Conservation (phyloP, 495 filamentous ascomycete species). For the Hypoxylon rickii region DNA sequence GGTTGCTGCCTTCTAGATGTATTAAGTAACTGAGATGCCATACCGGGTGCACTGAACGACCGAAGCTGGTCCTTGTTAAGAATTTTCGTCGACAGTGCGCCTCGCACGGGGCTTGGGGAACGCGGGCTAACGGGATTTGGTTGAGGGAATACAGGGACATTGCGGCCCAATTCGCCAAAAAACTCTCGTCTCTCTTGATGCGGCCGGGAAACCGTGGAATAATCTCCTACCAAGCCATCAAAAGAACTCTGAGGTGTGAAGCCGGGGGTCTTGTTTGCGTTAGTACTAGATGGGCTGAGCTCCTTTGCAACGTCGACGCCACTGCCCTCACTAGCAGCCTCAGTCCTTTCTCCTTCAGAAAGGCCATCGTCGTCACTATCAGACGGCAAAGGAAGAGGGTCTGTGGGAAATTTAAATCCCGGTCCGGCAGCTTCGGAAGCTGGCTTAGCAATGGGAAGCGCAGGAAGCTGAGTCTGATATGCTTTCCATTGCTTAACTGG, state of each 20-base stretch:
- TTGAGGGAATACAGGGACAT: constrained; percentile 60
- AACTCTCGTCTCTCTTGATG: constrained; percentile 50
- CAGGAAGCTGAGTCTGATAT: constrained; percentile 25
- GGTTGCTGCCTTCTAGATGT: constrained; percentile 35
- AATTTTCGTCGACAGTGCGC: constrained; percentile 49
- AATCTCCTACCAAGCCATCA: constrained; percentile 52
- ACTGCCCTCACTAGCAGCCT: constrained; percentile 60
- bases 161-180: constrained; percentile 68
- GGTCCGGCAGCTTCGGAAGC: constrained; percentile 22
- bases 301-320: constrained; percentile 70
- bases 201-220: constrained; percentile 51
- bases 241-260: constrained; percentile 72
- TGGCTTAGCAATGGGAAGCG: constrained; percentile 29
- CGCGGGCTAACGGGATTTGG: constrained; percentile 67
- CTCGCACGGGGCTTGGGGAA: constrained; percentile 78
- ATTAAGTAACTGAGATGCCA: constrained; percentile 52
- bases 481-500: constrained; percentile 34
- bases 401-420: constrained; percentile 37
- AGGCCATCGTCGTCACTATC: constrained; percentile 50
- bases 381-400: constrained; percentile 33
- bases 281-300: constrained; percentile 58
- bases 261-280: constrained; percentile 57
- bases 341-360: constrained; percentile 50
- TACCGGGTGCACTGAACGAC: constrained; percentile 62
- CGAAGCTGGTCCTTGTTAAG: constrained; percentile 57